phyloP scores from a whole-genome alignment of 164 flowering plant genomes.

The Echeveria elegans region DNA sequence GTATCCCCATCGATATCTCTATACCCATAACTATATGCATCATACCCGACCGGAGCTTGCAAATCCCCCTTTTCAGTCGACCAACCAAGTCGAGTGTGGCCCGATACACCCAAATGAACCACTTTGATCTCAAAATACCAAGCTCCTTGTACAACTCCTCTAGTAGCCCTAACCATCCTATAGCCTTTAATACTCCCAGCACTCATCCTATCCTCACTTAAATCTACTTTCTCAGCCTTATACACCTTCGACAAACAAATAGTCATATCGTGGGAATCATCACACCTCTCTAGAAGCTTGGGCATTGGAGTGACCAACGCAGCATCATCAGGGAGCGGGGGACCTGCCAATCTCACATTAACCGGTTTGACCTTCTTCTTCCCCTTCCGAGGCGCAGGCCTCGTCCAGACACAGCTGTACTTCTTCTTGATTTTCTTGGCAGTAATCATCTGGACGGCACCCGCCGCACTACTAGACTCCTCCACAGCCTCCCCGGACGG shows the following conservation, averaged over 20 bases:
- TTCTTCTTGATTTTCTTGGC: slow-evolving; percentile 63
- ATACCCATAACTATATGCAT: slow-evolving; percentile 80
- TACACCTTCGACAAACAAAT: slow-evolving; percentile 77
- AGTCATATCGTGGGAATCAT: slow-evolving; percentile 51
- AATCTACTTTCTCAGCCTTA: slow-evolving; percentile 94
- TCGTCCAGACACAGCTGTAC: slow-evolving; percentile 62
- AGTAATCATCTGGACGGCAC: background rate
- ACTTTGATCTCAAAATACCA: slow-evolving; percentile 93
- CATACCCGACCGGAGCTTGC: slow-evolving; percentile 98
- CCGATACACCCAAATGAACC: slow-evolving; percentile 63
- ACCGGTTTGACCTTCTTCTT: slow-evolving; percentile 51
- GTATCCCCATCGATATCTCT: slow-evolving; percentile 92
- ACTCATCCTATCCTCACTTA: slow-evolving; percentile 68
- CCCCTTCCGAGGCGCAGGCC: slow-evolving; percentile 56
- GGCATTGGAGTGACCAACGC: slow-evolving; percentile 62
- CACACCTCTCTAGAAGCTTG: slow-evolving; percentile 62
- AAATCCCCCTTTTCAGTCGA: slow-evolving; percentile 90
- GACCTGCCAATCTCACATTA: slow-evolving; percentile 14
- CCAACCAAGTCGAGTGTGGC: slow-evolving; percentile 96
- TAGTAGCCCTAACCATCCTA: slow-evolving; percentile 90
- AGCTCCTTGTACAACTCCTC: slow-evolving; percentile 84
- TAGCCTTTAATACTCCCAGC: slow-evolving; percentile 87
- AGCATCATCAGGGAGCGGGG: slow-evolving; percentile 26
- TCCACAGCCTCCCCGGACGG: background rate
- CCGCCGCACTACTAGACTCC: background rate